Base-by-base conservation (phyloP, 805 yeast species). In the Yamadazyma sp. region DNA sequence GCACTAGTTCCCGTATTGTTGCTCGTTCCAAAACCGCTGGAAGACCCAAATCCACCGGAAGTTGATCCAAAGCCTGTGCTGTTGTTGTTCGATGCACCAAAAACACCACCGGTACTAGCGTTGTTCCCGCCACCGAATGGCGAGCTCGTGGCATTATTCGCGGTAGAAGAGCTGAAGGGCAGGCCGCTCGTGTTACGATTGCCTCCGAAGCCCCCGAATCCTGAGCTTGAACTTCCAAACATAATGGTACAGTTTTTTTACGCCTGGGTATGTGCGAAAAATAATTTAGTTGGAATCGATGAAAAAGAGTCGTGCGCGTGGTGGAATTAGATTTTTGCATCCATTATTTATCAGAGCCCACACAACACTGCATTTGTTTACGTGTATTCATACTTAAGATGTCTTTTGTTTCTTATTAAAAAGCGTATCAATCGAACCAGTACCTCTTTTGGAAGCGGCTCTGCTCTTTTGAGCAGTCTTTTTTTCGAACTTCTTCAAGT, bases 401-500 rank as follows among this genome's bases (percentile, higher is more conserved):
- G n/a, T 30, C 24, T 30, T 30, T 32, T 44, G 44, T 32, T 48
- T 40, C 21, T 32, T n/a, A 6, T 42, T 12, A n/a, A n/a, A n/a
- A 37, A 45, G 27, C 1, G 46, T 17, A 28, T 46, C 49, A 11
- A 46, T 28, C 4, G 49, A 23, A 2, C 39, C 40, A 9, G 46
- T 21, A 6, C 39, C 36, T 17, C 42, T 35, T 19, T 36, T 34
- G 10, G 32, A 32, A 3, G 32, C 28, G 11, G 21, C 35, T 13
- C 28, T 38, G 3, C 35, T 35, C 6, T 15, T 26, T 50, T 66
- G 47, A 55, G 59, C 52, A 5, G 51, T 46, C 38, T 82, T 83
- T 45, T 67, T 77, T 43, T 80, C 84, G 42, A 71, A 80, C 56
- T 85, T 84, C 28, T 71, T 73, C 48, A 75, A 59, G 41, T 84